Base-by-base conservation (phyloP, 768 basidiomycete genomes). In the Mycena rebaudengoi region DNA sequence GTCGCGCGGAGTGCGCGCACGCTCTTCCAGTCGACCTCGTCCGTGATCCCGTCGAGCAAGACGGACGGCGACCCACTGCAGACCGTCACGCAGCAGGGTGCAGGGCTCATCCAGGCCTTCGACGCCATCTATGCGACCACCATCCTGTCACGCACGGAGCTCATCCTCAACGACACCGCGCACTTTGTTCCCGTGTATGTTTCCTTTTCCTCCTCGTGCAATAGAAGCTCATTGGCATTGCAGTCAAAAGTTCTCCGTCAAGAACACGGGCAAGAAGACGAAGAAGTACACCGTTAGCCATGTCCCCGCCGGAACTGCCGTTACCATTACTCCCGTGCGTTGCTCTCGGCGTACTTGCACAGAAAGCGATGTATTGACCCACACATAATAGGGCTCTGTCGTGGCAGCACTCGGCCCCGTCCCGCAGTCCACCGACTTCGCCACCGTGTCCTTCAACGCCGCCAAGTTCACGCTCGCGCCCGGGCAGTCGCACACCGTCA, bases 141-240 rank as follows among this genome's bases (percentile, higher is more conserved):
- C 5, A 70, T 85, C 37, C 74, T 91, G 26, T 80, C 83, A 4
- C 88, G 87, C 7, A 80, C 82, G 13, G 83, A 89, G 69, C 76
- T 91, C n/a, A 66, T 85, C 33, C 74, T 89, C 39, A 91, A 91
- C 65, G 89, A 90, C 70, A 90, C 89, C 4, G 81, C 84, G 7
- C 78, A 88, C 69, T 85, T 86, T 72, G 74, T 77, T 51, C 71
- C 74, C 32, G 49, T 71, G 84, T 85, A 70, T 61, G 83, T 75
- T 21, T 12, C n/a, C n/a, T 21, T 52, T 32, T 6, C 59, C 23
- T 58, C 18, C 64, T 74, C 43, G 51, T 29, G 29, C 16, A 35
- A 1, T 18, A 41, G 20, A 49, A 18, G n/a, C 43, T 28, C 53
- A 43, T 33, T 60, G 23, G 58, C 30, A 21, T 8, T 21, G 3